Conservation (phyloP, 2,329 filamentous ascomycete genomes). For the Diaporthe aspalathi region DNA sequence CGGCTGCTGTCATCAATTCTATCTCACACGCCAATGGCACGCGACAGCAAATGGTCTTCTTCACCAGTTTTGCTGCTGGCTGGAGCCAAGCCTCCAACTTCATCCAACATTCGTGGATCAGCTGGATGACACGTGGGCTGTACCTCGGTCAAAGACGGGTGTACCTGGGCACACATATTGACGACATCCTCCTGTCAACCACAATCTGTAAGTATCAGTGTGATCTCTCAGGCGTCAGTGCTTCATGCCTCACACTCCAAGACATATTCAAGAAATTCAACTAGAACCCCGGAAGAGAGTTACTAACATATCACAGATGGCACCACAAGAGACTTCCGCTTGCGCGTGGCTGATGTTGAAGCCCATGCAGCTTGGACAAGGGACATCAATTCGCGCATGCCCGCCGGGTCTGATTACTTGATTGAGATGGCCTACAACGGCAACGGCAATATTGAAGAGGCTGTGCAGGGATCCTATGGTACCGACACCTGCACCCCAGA, state of each 20-base stretch:
- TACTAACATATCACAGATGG: neutral
- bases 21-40: neutral
- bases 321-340: neutral
- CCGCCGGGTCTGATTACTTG: constrained; percentile 7
- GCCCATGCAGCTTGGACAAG: constrained; percentile 10
- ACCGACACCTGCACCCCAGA: constrained; percentile 3
- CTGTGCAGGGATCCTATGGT: neutral
- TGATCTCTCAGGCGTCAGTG: rapidly evolving
- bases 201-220: neutral
- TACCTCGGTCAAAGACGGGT: constrained; percentile 9
- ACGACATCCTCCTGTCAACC: neutral
- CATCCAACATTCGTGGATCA: constrained; percentile 13
- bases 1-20: constrained; percentile 3
- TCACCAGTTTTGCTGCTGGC: constrained; percentile 9
- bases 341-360: neutral
- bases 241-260: neutral
- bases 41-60: constrained; percentile 16
- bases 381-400: constrained; percentile 13
- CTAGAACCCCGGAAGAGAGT: no score
- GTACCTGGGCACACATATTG: constrained; percentile 16
- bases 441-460: constrained; percentile 7
- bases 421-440: constrained; percentile 9
- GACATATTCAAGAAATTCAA: neutral
- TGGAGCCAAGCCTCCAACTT: constrained; percentile 5
- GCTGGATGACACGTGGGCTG: constrained; percentile 6